Base-by-base conservation (phyloP, 805 yeast genomes). In the Yamadazyma tumulicola region DNA sequence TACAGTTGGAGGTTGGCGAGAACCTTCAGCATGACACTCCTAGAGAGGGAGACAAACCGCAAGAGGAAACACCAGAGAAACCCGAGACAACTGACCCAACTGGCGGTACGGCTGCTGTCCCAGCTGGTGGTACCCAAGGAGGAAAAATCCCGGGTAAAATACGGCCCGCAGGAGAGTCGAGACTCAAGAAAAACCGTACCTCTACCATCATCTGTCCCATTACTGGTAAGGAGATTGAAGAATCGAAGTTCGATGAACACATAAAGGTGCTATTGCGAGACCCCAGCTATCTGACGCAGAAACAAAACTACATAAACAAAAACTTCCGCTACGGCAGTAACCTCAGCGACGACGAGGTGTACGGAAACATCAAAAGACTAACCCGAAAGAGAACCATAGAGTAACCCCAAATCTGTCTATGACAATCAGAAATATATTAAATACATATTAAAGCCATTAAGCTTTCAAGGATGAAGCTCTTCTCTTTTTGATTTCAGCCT, bases 391-490 rank as follows among this genome's bases (percentile, higher is more conserved):
- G 56, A 37, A 43, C 26, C 23, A 21, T n/a, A n/a, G n/a, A 29
- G 7, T 29, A 9, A 20, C 12, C n/a, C 11, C 10, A 26, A 9
- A 14, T 14, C n/a, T 16, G 11, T 18, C 11, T 15, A 13, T n/a
- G n/a, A 25, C 13, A 16, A 30, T 21, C 7, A 7, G 20, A 24
- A 24, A 49, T 7, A 12, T 16, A 24, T 24, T 13, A 24, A 24
- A 24, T 24, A 8, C 8, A 11, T 20, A 11, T 24, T 24, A 24
- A 26, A 14, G 23, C 9, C 23, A 42, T 73, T 79, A 82, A 79
- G 89, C 88, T 77, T 84, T 87, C 72, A 93, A 81, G 59, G 97
- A 93, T 63, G 97, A 89, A 72, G 98, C 97, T 81, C 98, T 88
- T 85, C 97, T 88, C 95, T 91, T 91, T 79, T 85, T 88, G 75